Evolutionary conservation across 495 filamentous ascomycete genomes (phyloP).

Genomic region (Hypoxylon rickii): DNA sequence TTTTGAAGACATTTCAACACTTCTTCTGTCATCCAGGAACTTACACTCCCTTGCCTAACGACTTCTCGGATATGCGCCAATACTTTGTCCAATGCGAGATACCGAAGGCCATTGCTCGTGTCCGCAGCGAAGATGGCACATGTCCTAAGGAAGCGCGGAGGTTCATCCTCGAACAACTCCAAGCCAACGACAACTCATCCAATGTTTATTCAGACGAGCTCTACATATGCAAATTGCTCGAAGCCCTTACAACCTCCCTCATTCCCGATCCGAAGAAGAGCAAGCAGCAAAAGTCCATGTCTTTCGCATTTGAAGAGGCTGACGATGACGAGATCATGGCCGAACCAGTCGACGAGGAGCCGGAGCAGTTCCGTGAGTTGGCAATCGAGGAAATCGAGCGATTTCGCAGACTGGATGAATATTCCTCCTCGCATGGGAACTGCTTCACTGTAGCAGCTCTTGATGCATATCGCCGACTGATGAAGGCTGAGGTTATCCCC

Average conservation of each 20-base stretch:
- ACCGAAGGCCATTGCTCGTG: slow-evolving; percentile 73
- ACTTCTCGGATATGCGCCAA: slow-evolving; percentile 81
- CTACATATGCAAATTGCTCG: slow-evolving; percentile 83
- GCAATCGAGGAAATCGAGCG: slow-evolving; percentile 86
- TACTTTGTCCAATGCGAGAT: slow-evolving; percentile 85
- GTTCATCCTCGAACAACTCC: slow-evolving; percentile 85
- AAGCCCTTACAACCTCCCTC: slow-evolving; percentile 75
- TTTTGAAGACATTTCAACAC: slow-evolving; percentile 81
- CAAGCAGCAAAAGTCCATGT: slow-evolving; percentile 44
- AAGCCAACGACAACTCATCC: slow-evolving; percentile 89
- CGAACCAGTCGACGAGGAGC: slow-evolving; percentile 41
- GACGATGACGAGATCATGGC: slow-evolving; percentile 41
- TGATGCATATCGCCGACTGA: slow-evolving; percentile 73
- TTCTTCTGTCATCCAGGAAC: slow-evolving; percentile 75
- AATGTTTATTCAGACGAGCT: slow-evolving; percentile 86
- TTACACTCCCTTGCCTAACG: slow-evolving; percentile 76
- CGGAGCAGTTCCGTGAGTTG: slow-evolving; percentile 62
- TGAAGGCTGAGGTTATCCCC: slow-evolving; percentile 70
- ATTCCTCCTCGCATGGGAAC: slow-evolving; percentile 89
- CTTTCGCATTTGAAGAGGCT: slow-evolving; percentile 46
- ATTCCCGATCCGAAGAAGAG: slow-evolving; percentile 60
- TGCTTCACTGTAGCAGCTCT: slow-evolving; percentile 83
- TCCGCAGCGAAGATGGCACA: slow-evolving; percentile 74
- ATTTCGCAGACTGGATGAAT: slow-evolving; percentile 91
- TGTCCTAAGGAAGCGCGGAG: slow-evolving; percentile 74